Conservation (phyloP, 495 filamentous ascomycete species). For the Cryomyces antarcticus region DNA sequence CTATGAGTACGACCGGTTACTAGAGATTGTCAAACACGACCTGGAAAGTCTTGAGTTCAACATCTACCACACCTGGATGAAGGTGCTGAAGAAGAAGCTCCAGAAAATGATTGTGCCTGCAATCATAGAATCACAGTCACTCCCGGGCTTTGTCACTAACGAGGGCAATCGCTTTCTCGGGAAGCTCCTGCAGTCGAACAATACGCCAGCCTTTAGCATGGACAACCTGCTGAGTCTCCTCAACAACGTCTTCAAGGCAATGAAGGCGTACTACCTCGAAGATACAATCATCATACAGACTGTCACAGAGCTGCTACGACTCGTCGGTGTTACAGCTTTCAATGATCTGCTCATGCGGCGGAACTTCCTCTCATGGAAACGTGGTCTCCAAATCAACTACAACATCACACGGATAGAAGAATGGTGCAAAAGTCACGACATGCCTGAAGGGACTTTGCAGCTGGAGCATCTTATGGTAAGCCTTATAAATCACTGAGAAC, state of each 20-base stretch:
- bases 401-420: constrained; percentile 99
- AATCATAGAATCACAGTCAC: constrained; percentile 95
- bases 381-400: constrained; percentile 98
- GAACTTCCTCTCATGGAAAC: constrained; percentile 98
- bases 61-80: constrained; percentile 99
- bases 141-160: constrained; percentile 95
- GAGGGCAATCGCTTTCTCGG: constrained; percentile 96
- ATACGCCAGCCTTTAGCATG: constrained; percentile 89
- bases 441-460: constrained; percentile 95
- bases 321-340: constrained; percentile 96
- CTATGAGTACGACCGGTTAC: constrained; percentile 90
- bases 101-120: constrained; percentile 99
- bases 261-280: constrained; percentile 95
- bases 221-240: constrained; percentile 91
- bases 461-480: constrained; percentile 91
- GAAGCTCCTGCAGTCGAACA: constrained; percentile 78
- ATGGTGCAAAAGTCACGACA: constrained; percentile 99
- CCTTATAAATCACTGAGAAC: constrained; percentile 14
- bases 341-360: constrained; percentile 95
- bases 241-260: constrained; percentile 93
- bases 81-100: constrained; percentile 95
- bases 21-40: constrained; percentile 98
- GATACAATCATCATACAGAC: constrained; percentile 90
- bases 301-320: constrained; percentile 74
- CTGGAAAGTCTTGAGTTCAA: constrained; percentile 98